Conservation (phyloP, 2,329 filamentous ascomycete genomes). For the Karstenula rhodostoma region DNA sequence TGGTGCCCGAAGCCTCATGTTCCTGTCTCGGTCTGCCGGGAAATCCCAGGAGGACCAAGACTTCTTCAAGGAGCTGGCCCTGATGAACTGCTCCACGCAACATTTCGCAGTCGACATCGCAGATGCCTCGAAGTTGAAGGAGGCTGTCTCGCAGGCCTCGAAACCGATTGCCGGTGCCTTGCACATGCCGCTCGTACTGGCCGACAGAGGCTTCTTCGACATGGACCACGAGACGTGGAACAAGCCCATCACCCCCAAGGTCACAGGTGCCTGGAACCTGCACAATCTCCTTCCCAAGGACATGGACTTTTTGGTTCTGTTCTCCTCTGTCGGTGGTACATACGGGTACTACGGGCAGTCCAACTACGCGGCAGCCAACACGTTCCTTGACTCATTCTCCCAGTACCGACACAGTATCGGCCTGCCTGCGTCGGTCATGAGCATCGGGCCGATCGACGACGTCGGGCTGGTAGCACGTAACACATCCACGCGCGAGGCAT, state of each 20-base stretch:
- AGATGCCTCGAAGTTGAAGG: no score
- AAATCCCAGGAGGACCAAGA: not conserved
- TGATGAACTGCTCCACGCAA: no score
- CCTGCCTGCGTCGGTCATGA: conserved; percentile 54
- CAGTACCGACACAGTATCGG: conserved; percentile 24
- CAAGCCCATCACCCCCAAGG: conserved; percentile 22
- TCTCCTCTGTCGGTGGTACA: conserved; percentile 33
- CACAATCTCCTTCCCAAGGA: conserved; percentile 19
- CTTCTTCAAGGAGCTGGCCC: conserved; percentile 5
- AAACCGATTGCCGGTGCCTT: conserved; percentile 7
- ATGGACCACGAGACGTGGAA: conserved; percentile 27
- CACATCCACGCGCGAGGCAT: not conserved
- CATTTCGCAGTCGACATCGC: no score
- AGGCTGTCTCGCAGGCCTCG: not conserved
- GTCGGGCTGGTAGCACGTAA: conserved; percentile 46
- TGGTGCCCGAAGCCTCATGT: conserved; percentile 24
- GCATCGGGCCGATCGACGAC: conserved; percentile 60
- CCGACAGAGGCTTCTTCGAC: not conserved
- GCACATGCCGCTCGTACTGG: not conserved
- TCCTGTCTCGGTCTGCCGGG: conserved; percentile 17
- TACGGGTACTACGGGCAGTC: conserved; percentile 49
- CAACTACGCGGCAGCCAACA: conserved; percentile 58
- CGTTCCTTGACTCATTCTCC: conserved; percentile 37
- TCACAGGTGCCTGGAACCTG: conserved; percentile 34
- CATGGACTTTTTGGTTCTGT: conserved; percentile 42